Percentiles rank a stretch among this genome's conserved stretches.
Evolutionary conservation across 257 asterid genomes (phyloP).

Genomic region (Paulownia fortunei): DNA sequence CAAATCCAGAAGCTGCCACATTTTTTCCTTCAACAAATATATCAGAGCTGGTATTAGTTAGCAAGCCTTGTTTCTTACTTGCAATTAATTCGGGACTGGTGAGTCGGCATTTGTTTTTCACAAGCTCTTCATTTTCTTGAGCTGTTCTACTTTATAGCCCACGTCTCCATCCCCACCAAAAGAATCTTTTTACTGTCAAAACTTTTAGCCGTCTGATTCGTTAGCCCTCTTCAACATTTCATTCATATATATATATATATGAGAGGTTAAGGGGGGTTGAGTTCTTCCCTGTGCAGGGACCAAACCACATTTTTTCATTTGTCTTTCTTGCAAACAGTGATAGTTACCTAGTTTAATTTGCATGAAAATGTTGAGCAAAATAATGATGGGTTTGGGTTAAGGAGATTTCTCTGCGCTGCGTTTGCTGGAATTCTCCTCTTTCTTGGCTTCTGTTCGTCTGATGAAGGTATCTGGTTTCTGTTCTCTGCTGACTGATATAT

Average conservation of each 20-base stretch:
- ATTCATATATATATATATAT: not conserved
- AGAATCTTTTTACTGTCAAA: constrained; percentile 14
- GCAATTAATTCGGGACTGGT: not conserved
- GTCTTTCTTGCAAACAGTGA: too few relatives aligned
- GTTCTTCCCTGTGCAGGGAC: too few relatives aligned
- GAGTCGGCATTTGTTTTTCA: not conserved
- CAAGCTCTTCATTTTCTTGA: not conserved
- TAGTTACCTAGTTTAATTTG: too few relatives aligned
- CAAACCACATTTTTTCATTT: not conserved
- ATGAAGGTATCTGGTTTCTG: constrained; percentile 40
- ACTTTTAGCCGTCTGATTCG: not conserved
- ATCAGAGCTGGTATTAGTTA: not conserved
- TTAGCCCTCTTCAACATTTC: not conserved
- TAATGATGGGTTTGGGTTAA: constrained; percentile 20
- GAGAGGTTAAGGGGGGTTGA: not conserved
- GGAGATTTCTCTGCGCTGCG: constrained; percentile 34
- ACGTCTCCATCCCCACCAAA: not conserved
- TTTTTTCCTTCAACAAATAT: too few relatives aligned
- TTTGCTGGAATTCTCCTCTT: constrained; percentile 43
- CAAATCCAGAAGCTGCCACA: not conserved
- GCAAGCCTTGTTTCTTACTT: not conserved
- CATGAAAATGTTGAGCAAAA: not conserved
- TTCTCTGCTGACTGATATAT: too few relatives aligned
- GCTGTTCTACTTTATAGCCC: not conserved
- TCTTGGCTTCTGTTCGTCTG: constrained; percentile 48